Base-by-base conservation (phyloP, 345 rosid species). In the Brassica nigra region DNA sequence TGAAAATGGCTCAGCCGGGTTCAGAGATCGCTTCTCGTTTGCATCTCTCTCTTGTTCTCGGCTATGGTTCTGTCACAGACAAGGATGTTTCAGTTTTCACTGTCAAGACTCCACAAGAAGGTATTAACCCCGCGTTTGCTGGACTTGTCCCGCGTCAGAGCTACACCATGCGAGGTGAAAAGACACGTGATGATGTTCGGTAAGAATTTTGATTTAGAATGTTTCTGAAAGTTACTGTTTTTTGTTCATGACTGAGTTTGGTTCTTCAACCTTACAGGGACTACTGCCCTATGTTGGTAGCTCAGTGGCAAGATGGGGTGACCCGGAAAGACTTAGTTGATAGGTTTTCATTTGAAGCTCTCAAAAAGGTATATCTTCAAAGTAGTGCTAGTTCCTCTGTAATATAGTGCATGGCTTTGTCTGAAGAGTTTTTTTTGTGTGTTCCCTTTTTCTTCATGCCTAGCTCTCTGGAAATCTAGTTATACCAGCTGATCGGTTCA, bases 251-350 rank as follows among this genome's bases (percentile, higher is more conserved):
- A 4, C 16, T 12, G 16, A 9, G 54, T 47, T 12, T 71, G 66
- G 61, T 18, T 18, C 18, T 78, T 67, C 65, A 66, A 57, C 76
- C 81, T 18, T 64, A 81, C 92, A 93, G 96, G 88, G 88, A 89
- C 81, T 83, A 89, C 49, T 85, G 84, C 79, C 98, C 99, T 4
- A 89, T 95, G 96, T 76, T 95, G 83, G 74, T 90, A 76, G 89
- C 97, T 82, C 97, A 95, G 67, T 90, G 90, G 91, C 99, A 93
- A 79, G 63, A 88, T 81, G 99, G 82, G 31, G 98, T 93, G n/a
- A 93, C 97, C 59, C 92, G 98, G 71, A 87, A 80, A 76, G 98
- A 95, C 85, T 75, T 79, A 73, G 91, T 87, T 52, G 83, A 88
- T 71, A 78, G 82, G 8, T 88, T 87, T 75, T 89, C 93, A 47